Base-by-base conservation (phyloP, 2,329 filamentous ascomycete genomes). In the Trichoderma sp. region DNA sequence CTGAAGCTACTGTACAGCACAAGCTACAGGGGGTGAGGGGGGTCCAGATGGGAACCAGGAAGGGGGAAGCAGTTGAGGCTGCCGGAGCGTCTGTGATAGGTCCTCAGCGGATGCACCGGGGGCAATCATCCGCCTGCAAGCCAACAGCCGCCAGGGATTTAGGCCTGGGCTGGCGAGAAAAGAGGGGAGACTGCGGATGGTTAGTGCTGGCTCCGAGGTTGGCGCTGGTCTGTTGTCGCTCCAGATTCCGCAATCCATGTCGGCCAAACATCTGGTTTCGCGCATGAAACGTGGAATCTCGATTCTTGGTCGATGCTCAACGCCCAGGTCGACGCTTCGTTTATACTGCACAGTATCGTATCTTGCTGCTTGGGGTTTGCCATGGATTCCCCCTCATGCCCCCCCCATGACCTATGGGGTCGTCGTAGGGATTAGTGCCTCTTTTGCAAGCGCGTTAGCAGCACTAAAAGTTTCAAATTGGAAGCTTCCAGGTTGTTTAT, bases 111-210 rank as follows among this genome's bases (percentile, higher is more conserved):
- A 56, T 64, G 61, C 35, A 19, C 50, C 50, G 61, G 61, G 61
- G 61, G 61, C n/a, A 53, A 56, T 64, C 50, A 64, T 56, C 61
- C 52, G 52, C 61, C 61, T 64, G 52, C 61, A 64, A 54, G 52
- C 61, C 37, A 61, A 61, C 25, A 25, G 2, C 58, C 12, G 12
- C n/a, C 57, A 64, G 50, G 50, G 35, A 42, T 64, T 53, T 27
- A 34, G 19, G n/a, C n/a, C n/a, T n/a, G n/a, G n/a, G n/a, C n/a
- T n/a, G n/a, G 5, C 32, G 59, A 37, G 19, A 17, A 17, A 13
- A 8, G 45, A 25, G 45, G 58, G 58, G 58, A 34, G 37, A 42
- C 42, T 50, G 29, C 17, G 58, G 29, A 25, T n/a, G 56, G 35
- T 37, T 53, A 39, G 42, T 22, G n/a, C 27, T 56, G 32, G 57